Evolutionary conservation across 1,284 basidiomycete species (phyloP).

Genomic region (Trametes polyzona): DNA sequence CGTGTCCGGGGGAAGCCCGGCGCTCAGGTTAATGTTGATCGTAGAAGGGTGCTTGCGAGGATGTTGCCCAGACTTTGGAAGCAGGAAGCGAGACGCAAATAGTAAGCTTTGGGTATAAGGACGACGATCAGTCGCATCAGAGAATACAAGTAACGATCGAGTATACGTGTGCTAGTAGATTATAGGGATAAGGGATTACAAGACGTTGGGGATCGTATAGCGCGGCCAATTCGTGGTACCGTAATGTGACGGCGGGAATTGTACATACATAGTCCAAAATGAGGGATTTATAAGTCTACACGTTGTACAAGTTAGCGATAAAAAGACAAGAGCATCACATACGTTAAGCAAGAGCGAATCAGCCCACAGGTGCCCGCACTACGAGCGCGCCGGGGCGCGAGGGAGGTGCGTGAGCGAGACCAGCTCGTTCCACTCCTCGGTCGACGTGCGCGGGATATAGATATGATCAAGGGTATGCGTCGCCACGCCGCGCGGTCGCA

Average conservation of each 20-base stretch:
- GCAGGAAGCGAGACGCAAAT: no score
- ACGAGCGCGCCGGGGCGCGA: neutral
- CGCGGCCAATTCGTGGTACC: no score
- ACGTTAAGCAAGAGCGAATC: neutral
- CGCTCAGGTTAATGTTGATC: neutral
- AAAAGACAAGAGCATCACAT: neutral
- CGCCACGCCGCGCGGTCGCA: neutral
- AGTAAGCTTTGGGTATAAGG: no score
- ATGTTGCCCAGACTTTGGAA: neutral
- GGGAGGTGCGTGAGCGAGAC: slow-evolving; percentile 12
- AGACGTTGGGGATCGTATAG: no score
- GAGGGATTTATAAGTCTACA: no score
- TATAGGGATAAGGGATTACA: neutral
- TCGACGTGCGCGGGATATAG: slow-evolving; percentile 6
- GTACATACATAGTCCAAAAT: neutral
- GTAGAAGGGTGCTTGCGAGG: neutral
- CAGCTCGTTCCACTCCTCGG: slow-evolving; percentile 19
- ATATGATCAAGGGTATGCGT: neutral
- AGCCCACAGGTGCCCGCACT: neutral
- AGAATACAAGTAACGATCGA: no score
- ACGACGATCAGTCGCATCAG: no score
- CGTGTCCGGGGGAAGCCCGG: no score
- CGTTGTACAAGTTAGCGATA: neutral
- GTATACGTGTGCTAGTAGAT: neutral
- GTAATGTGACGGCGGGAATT: no score